These are phyloP conservation scores for Eimeria maxima DNA, from an alignment of 169 alveolate genomes.

Conservation along the genomic window DNA sequence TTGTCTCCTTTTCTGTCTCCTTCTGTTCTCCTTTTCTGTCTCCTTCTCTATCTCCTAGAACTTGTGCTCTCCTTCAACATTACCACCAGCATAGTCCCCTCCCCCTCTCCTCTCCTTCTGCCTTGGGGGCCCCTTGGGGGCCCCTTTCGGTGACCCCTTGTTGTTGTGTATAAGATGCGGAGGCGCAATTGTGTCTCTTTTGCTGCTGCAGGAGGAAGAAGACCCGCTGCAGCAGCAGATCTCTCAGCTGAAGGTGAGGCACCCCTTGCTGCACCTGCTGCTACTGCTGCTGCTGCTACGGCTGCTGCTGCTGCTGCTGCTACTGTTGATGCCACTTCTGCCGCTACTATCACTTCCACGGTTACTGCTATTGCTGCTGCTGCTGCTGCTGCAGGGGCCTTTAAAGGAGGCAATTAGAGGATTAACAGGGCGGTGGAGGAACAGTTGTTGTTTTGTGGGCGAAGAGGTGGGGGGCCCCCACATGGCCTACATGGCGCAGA, in stretches of 20 bases:
- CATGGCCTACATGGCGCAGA: not conserved
- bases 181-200: not conserved
- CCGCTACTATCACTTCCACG: not conserved
- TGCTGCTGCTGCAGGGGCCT: conserved; percentile 61
- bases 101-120: too few relatives aligned
- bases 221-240: conserved; percentile 13
- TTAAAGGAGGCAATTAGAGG: not conserved
- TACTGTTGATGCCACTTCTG: not conserved
- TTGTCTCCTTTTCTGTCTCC: not conserved
- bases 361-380: not conserved
- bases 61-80: too few relatives aligned
- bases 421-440: not conserved
- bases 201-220: not conserved
- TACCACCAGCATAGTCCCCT: too few relatives aligned
- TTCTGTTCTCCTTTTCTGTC: not conserved
- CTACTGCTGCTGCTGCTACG: not conserved
- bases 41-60: not conserved
- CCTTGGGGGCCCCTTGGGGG: not conserved
- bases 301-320: conserved; percentile 36
- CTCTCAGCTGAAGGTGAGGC: not conserved
- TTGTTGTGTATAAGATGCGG: too few relatives aligned
- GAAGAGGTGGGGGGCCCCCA: conserved; percentile 11
- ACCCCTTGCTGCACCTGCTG: conserved; percentile 1
- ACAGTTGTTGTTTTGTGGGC: conserved; percentile 17
- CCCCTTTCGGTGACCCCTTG: not conserved